Evolutionary conservation across 305 asterid genomes (phyloP).

Genomic region (Nicotiana rustica): DNA sequence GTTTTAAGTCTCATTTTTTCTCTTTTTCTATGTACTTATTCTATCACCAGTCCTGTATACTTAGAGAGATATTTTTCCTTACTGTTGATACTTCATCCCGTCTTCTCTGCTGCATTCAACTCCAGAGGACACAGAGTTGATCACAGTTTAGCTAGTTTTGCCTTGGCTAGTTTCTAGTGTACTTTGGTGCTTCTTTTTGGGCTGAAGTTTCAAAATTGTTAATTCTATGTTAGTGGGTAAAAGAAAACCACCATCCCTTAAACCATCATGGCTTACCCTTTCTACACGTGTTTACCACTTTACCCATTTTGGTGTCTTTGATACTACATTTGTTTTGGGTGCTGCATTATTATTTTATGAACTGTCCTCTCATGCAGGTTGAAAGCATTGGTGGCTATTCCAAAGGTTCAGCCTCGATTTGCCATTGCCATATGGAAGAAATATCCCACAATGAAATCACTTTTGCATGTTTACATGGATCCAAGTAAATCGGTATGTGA

Average conservation of each 20-base stretch:
- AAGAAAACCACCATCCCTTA: neutral
- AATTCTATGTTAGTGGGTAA: slow-evolving; percentile 10
- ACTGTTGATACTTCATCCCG: neutral
- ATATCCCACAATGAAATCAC: slow-evolving; percentile 96
- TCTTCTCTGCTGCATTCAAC: slow-evolving; percentile 6
- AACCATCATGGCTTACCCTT: neutral
- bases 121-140: neutral
- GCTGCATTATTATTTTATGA: neutral
- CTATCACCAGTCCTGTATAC: neutral
- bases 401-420: slow-evolving; percentile 94
- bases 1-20: neutral
- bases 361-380: slow-evolving; percentile 62
- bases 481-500: slow-evolving; percentile 79
- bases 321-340: neutral
- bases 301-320: slow-evolving; percentile 6
- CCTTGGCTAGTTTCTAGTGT: neutral
- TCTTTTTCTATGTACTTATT: slow-evolving; percentile 1
- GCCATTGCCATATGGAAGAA: slow-evolving; percentile 93
- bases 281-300: neutral
- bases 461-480: slow-evolving; percentile 87
- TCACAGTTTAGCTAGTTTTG: neutral
- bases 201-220: neutral
- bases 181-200: neutral
- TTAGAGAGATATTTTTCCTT: neutral
- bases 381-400: slow-evolving; percentile 84